These are phyloP conservation scores for Apiotrichum gracile DNA, from an alignment of 1,284 basidiomycete genomes.

Conservation along the genomic window DNA sequence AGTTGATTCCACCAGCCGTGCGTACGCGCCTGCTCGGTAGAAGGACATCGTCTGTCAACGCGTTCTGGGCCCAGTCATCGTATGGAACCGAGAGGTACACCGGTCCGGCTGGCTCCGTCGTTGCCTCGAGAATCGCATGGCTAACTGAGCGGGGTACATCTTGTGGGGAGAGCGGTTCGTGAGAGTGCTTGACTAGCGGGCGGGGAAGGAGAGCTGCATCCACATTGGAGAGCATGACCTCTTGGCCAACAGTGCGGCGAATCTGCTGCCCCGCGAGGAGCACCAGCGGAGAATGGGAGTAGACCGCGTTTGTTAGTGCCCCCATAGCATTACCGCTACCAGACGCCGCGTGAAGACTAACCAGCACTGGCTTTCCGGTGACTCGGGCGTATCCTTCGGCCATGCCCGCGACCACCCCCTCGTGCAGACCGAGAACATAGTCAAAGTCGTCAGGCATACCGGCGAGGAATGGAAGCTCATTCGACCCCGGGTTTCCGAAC, in stretches of 20 bases:
- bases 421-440: slow-evolving; percentile 15
- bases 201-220: slow-evolving; percentile 4
- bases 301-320: slow-evolving; percentile 9
- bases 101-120: slow-evolving; percentile 2
- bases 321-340: slow-evolving; percentile 15
- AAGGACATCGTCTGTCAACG: slow-evolving; percentile 2
- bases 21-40: neutral
- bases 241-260: slow-evolving; percentile 10
- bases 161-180: slow-evolving; percentile 6
- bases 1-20: neutral
- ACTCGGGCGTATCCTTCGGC: slow-evolving; percentile 11
- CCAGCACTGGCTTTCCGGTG: neutral
- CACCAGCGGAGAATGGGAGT: slow-evolving; percentile 11
- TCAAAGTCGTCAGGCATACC: slow-evolving; percentile 7
- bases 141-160: slow-evolving; percentile 9
- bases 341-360: slow-evolving; percentile 9
- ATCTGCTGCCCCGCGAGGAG: slow-evolving; percentile 15
- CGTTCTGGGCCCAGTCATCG: slow-evolving; percentile 8
- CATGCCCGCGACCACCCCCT: slow-evolving; percentile 8
- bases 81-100: slow-evolving; percentile 10
- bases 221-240: slow-evolving; percentile 14
- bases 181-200: slow-evolving; percentile 6
- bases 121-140: slow-evolving; percentile 8
- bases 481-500: slow-evolving; percentile 15
- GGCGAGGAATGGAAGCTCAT: slow-evolving; percentile 16